Evolutionary conservation across 2,329 filamentous ascomycete species (phyloP).

Genomic region (Claviceps humidiphila): DNA sequence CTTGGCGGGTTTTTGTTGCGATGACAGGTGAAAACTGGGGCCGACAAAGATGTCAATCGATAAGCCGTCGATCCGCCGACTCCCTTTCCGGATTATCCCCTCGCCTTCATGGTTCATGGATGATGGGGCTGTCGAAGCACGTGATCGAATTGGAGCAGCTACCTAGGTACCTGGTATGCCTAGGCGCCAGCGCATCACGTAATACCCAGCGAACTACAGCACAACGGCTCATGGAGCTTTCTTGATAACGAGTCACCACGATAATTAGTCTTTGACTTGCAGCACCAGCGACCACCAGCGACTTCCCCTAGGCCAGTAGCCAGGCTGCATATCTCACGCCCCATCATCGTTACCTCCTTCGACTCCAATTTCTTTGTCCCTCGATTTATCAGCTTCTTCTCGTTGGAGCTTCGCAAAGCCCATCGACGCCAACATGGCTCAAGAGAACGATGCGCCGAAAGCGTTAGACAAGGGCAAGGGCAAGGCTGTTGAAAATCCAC

Average conservation of each 20-base stretch:
- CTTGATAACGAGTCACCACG: conserved; percentile 19
- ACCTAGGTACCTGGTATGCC: conserved; percentile 9
- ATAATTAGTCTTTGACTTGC: background rate
- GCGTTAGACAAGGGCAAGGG: conserved; percentile 90
- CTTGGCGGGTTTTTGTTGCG: conserved; percentile 11
- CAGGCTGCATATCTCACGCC: background rate
- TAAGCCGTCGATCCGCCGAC: conserved; percentile 6
- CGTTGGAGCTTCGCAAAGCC: conserved; percentile 13
- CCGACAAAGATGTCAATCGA: conserved; percentile 19
- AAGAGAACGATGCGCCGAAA: conserved; percentile 79
- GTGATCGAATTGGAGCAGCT: conserved; percentile 18
- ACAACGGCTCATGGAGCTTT: conserved; percentile 18
- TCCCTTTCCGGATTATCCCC: background rate
- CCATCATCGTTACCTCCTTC: background rate
- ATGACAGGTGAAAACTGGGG: conserved; percentile 13
- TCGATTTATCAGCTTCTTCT: background rate
- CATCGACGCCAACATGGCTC: conserved; percentile 58
- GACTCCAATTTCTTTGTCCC: conserved; percentile 4
- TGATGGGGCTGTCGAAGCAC: conserved; percentile 9
- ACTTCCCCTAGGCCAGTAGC: background rate
- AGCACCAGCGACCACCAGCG: background rate
- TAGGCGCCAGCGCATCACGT: conserved; percentile 34
- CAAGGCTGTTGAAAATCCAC: conserved; percentile 64
- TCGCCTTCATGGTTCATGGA: background rate
- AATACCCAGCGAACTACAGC: conserved; percentile 28